Evolutionary conservation across 169 alveolate species (phyloP), one percentile per base, ranked within the genome.

Genomic region (Plasmodium billcollinsi): DNA sequence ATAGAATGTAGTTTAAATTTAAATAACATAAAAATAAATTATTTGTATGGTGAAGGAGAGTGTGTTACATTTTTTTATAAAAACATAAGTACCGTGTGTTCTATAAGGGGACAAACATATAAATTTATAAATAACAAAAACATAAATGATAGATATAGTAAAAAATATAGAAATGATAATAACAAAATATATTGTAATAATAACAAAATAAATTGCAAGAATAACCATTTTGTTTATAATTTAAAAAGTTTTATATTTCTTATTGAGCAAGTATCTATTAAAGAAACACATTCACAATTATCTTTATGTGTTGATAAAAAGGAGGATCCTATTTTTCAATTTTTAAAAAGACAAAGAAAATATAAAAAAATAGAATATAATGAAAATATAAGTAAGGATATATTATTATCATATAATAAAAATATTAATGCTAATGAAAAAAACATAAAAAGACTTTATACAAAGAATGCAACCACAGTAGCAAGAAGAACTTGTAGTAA

Each of bases 41-140:
- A 73, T n/a, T 6, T 47, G 9, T 73, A 73, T 61, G 39, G 71
- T 1, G 52, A 33, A 21, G 24, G 71, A 15, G 86, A 73, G n/a
- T 73, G 45, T 45, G 39, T 73, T 8, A 18, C 26, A 8, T 73
- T 69, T 21, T 73, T 2, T 62, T 56, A 62, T 45, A 73, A 54
- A 33, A 73, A 73, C 4, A 45, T 73, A 11, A 62, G 12, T 1
- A 59, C 52, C 8, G 29, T n/a, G 0, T 15, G 54, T 26, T 59
- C n/a, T 2, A 26, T 73, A 5, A 56, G n/a, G 26, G 86, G 15
- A 21, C 72, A 33, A 24, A 21, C 11, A 2, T 54, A 6, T 18
- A 61, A 14, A 18, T 20, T 8, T 18, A 39, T 29, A 58, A 21
- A 21, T 43, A 56, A 54, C 11, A 45, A 50, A 50, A n/a, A 0